These are phyloP conservation scores for Licmophora abbreviata DNA, from an alignment of 108 stramenopile genomes.

Conservation along the genomic window DNA sequence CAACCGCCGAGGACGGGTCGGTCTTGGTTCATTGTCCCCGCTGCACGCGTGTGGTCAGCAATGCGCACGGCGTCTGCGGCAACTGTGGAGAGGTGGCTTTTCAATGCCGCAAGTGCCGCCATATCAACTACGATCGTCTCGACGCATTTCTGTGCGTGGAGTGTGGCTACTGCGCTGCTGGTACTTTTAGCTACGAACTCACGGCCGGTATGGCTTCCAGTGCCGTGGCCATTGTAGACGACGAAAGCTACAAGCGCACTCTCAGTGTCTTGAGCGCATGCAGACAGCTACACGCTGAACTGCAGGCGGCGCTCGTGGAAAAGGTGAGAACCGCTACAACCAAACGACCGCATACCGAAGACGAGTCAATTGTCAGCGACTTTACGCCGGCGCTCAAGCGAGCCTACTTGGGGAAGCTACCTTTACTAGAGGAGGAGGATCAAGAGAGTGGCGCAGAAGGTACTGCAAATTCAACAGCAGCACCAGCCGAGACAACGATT, in stretches of 20 bases:
- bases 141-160: slow-evolving; percentile 96
- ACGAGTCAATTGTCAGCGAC: slow-evolving; percentile 2
- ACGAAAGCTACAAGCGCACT: slow-evolving; percentile 35
- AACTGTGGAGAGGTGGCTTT: slow-evolving; percentile 94
- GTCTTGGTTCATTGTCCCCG: slow-evolving; percentile 80
- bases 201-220: slow-evolving; percentile 67
- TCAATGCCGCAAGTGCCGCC: slow-evolving; percentile 91
- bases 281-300: slow-evolving; percentile 21
- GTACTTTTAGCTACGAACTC: slow-evolving; percentile 60
- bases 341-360: neutral
- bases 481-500: neutral
- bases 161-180: slow-evolving; percentile 92
- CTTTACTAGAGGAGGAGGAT: slow-evolving; percentile 17
- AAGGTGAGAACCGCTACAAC: neutral
- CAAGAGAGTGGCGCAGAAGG: slow-evolving; percentile 8
- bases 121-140: slow-evolving; percentile 91
- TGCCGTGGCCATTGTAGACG: slow-evolving; percentile 63
- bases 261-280: slow-evolving; percentile 15
- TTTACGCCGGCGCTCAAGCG: slow-evolving; percentile 31
- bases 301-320: slow-evolving; percentile 15
- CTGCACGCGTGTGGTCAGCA: slow-evolving; percentile 86
- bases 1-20: slow-evolving; percentile 40
- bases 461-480: neutral
- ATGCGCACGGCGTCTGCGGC: slow-evolving; percentile 92
- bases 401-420: slow-evolving; percentile 46